Percentiles rank a stretch among this genome's conserved stretches.
Evolutionary conservation across 441 rosid genomes (phyloP).

Genomic region (Erodium trifolium): DNA sequence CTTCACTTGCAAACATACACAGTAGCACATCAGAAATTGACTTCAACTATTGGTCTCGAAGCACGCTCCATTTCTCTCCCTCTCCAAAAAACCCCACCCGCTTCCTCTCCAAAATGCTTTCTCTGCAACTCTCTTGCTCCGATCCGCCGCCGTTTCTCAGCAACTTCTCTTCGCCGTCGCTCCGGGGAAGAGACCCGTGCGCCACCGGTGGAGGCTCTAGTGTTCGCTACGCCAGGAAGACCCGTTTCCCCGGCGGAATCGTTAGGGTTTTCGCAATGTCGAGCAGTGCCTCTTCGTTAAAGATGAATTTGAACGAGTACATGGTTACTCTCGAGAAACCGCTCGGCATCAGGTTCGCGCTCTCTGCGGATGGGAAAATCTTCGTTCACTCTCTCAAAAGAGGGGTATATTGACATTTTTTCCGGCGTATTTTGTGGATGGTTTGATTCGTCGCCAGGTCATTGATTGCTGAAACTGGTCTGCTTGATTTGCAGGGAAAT

Average conservation of each 20-base stretch:
- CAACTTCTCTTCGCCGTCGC: slow-evolving; percentile 17
- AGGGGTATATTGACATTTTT: not conserved
- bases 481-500: slow-evolving; percentile 44
- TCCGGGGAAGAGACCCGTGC: slow-evolving; percentile 24
- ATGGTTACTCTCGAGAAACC: slow-evolving; percentile 89
- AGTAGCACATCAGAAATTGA: not conserved
- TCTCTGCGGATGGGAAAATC: slow-evolving; percentile 11
- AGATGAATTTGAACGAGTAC: slow-evolving; percentile 35
- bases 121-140: slow-evolving; percentile 32
- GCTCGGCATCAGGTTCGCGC: slow-evolving; percentile 78
- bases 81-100: not conserved
- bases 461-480: not conserved
- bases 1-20: not conserved
- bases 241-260: slow-evolving; percentile 3
- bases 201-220: slow-evolving; percentile 18
- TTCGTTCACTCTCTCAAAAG: too few species aligned
- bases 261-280: slow-evolving; percentile 41
- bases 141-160: slow-evolving; percentile 23
- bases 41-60: not conserved
- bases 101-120: slow-evolving; percentile 25
- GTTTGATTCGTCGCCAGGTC: not conserved
- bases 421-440: not conserved
- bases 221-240: not conserved
- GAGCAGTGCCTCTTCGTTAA: slow-evolving; percentile 26
- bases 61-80: not conserved